These are phyloP conservation scores for Sarcodon aspratus DNA, from an alignment of 768 basidiomycete genomes.

Conservation along the genomic window DNA sequence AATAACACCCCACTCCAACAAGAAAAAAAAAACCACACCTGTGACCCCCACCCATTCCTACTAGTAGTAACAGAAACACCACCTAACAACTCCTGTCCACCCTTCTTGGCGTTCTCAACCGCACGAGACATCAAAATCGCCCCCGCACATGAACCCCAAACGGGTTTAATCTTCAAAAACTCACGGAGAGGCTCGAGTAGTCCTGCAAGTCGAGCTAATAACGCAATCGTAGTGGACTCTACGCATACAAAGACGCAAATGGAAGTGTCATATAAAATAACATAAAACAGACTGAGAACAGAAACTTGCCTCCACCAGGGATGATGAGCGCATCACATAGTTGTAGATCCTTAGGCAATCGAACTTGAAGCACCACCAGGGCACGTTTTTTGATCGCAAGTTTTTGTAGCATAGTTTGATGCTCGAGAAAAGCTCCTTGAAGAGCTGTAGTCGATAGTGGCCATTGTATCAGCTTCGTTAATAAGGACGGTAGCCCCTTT, in stretches of 20 bases:
- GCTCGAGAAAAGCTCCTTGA: constrained; percentile 90
- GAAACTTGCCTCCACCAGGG: constrained; percentile 70
- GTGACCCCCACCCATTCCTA: constrained; percentile 91
- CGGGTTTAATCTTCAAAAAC: constrained; percentile 61
- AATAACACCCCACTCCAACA: not conserved
- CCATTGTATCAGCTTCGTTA: too few relatives aligned
- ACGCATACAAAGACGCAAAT: not conserved
- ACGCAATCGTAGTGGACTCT: constrained; percentile 91
- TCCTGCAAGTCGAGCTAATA: constrained; percentile 61
- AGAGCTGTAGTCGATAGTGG: constrained; percentile 39
- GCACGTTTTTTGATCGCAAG: constrained; percentile 33
- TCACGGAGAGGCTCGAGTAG: constrained; percentile 70
- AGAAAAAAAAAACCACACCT: constrained; percentile 34
- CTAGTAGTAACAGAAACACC: constrained; percentile 72
- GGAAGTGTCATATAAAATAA: not conserved
- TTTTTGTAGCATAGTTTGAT: constrained; percentile 58
- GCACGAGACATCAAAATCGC: constrained; percentile 77
- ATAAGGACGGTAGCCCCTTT: too few relatives aligned
- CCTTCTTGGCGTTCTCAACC: constrained; percentile 70
- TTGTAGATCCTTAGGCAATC: constrained; percentile 62
- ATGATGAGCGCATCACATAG: constrained; percentile 81
- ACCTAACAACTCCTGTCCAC: constrained; percentile 78
- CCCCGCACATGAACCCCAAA: constrained; percentile 96
- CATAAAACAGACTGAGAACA: not conserved
- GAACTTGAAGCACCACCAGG: constrained; percentile 33